Conservation (phyloP, 1,284 basidiomycete species). For the Salmacisia buchloeana region DNA sequence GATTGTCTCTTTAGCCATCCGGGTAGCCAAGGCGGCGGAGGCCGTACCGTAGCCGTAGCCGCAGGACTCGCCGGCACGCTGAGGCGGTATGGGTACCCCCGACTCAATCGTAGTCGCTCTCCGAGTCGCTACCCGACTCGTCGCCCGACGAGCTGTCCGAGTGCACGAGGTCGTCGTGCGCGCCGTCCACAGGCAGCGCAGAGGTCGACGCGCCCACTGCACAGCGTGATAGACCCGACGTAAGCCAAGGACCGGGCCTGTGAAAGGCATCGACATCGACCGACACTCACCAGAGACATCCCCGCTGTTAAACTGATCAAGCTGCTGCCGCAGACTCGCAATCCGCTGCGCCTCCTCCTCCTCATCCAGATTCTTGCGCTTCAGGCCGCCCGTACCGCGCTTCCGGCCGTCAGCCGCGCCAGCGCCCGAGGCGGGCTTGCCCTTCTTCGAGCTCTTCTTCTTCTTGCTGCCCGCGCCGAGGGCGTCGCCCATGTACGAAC, state of each 20-base stretch:
- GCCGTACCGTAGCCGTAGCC: too few species aligned
- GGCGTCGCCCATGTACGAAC: neutral
- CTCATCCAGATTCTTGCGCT: slow-evolving; percentile 49
- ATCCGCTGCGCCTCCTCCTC: slow-evolving; percentile 47
- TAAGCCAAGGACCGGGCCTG: neutral
- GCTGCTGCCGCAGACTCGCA: slow-evolving; percentile 43
- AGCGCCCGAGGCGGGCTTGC: slow-evolving; percentile 21
- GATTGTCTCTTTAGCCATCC: too few species aligned
- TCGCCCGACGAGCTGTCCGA: slow-evolving; percentile 42
- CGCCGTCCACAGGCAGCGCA: slow-evolving; percentile 17
- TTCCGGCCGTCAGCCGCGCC: slow-evolving; percentile 38
- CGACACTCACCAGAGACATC: slow-evolving; percentile 15
- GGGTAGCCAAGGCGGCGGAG: too few species aligned
- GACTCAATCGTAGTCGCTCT: slow-evolving; percentile 24
- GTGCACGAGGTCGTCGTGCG: slow-evolving; percentile 47
- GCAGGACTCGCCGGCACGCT: too few species aligned
- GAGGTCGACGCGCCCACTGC: neutral
- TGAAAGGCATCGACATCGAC: neutral
- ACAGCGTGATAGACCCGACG: neutral
- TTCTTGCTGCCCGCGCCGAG: slow-evolving; percentile 18
- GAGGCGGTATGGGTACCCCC: too few species aligned
- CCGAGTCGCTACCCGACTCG: slow-evolving; percentile 21
- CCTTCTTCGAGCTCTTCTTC: slow-evolving; percentile 17
- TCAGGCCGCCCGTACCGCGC: slow-evolving; percentile 46
- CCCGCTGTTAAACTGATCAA: slow-evolving; percentile 43